Percentiles rank a stretch among this genome's conserved stretches.
Conservation (phyloP, 129 eudicot species). For the Ambrosia trifida region DNA sequence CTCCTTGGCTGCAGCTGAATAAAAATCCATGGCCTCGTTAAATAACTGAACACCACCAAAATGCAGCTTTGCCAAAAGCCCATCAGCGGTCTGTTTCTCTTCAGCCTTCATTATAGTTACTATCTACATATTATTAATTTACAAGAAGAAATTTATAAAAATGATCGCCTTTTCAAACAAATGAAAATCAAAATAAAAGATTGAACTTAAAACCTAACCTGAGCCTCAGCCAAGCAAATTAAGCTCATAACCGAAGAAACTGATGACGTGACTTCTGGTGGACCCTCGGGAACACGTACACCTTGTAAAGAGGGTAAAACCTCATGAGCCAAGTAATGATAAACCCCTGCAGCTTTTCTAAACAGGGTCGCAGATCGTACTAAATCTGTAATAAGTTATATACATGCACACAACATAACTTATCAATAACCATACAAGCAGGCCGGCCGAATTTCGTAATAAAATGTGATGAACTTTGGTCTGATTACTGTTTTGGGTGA, state of each 20-base stretch:
- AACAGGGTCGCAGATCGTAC: constrained; percentile 60
- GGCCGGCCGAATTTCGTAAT: not conserved
- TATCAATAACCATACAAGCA: constrained; percentile 14
- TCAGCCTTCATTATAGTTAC: constrained; percentile 70
- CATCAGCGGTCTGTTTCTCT: constrained; percentile 46
- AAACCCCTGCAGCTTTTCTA: constrained; percentile 82
- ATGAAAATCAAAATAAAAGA: constrained; percentile 6
- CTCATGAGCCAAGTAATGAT: constrained; percentile 49
- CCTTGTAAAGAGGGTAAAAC: constrained; percentile 48
- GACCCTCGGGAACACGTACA: constrained; percentile 47
- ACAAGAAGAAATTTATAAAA: not conserved
- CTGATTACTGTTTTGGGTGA: not conserved
- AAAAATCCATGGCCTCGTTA: constrained; percentile 45
- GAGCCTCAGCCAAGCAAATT: constrained; percentile 86
- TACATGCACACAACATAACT: constrained; percentile 5
- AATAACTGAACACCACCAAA: constrained; percentile 60
- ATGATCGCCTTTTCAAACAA: not conserved
- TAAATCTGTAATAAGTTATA: constrained; percentile 44
- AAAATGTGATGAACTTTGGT: not conserved
- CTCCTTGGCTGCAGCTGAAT: constrained; percentile 37
- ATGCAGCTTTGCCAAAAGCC: constrained; percentile 66
- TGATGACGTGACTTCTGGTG: constrained; percentile 53
- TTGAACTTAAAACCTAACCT: constrained; percentile 42
- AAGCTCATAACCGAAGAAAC: constrained; percentile 60
- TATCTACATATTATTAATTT: constrained; percentile 35